Percentiles rank a stretch among this genome's conserved stretches.
Conservation (phyloP, 2,329 filamentous ascomycete species). For the Orbilia blumenaviensis region DNA sequence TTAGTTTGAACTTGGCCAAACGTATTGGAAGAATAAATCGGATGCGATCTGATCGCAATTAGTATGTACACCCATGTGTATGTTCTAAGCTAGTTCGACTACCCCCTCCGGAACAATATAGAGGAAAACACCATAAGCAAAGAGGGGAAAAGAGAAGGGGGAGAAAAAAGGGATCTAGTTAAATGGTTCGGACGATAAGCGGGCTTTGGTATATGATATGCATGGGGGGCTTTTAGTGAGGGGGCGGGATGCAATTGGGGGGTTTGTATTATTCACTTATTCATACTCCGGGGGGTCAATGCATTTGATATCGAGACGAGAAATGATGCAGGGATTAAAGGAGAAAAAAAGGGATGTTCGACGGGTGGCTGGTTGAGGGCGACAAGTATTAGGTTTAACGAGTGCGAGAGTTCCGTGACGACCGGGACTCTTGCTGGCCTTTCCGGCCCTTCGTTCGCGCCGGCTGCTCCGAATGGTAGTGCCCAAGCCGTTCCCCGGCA, state of each 20-base stretch:
- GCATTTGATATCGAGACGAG: slow-evolving; percentile 18
- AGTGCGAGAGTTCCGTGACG: slow-evolving; percentile 38
- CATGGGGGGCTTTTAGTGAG: slow-evolving; percentile 2
- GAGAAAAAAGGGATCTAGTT: not conserved
- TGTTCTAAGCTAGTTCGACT: slow-evolving; percentile 31
- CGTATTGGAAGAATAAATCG: not conserved
- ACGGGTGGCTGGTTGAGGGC: slow-evolving; percentile 12
- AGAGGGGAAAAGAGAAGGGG: too few relatives aligned
- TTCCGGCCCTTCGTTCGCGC: slow-evolving; percentile 61
- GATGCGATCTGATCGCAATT: slow-evolving; percentile 21
- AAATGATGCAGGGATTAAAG: slow-evolving; percentile 12
- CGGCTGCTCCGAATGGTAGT: slow-evolving; percentile 70
- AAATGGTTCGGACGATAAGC: slow-evolving; percentile 22
- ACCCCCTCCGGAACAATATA: not conserved
- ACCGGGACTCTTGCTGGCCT: slow-evolving; percentile 25
- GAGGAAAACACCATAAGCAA: not conserved
- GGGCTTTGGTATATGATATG: slow-evolving; percentile 11
- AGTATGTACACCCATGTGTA: slow-evolving; percentile 18
- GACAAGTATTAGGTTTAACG: slow-evolving; percentile 24
- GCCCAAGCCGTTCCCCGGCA: slow-evolving; percentile 68
- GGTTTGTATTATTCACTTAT: not conserved
- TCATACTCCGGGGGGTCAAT: slow-evolving; percentile 15
- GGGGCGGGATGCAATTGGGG: not conserved
- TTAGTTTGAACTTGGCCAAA: too few relatives aligned
- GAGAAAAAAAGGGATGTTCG: slow-evolving; percentile 4